Evolutionary conservation across 108 stramenopile genomes (phyloP), one percentile per base, ranked within the genome.

Genomic region (Skeletonema costatum): DNA sequence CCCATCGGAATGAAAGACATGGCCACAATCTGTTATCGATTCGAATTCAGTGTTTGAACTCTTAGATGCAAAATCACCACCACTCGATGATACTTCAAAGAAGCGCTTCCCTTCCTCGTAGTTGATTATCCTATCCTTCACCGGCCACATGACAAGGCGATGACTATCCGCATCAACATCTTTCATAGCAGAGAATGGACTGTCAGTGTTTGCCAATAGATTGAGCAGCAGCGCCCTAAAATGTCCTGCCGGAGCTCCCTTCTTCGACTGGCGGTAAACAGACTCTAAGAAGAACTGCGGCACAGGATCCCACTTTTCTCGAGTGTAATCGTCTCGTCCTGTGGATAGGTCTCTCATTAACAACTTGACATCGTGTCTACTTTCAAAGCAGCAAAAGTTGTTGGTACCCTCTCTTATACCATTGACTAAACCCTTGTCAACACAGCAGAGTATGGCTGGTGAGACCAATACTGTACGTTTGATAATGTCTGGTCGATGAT

Each of bases 41-140:
- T 70, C 69, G 32, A 70, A 70, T 29, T 35, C 44, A 3, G 59
- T 60, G 17, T 58, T 46, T 32, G 2, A 1, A 29, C 13, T 70
- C 16, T 25, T 70, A 0, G 58, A 70, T 21, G 36, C n/a, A 8
- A 60, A 60, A 1, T 13, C 56, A 17, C 38, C 38, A 19, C 48
- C 48, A 39, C 35, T 70, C 17, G 36, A 41, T 29, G 58, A 59
- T 13, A 60, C 70, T 29, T 70, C 46, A 70, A 70, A 70, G 58
- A 70, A 70, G n/a, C 38, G 32, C 58, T 25, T 70, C 19, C 70
- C 70, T 41, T 41, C 38, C 36, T 70, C 70, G 38, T 35, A 70
- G 59, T 70, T 70, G 36, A 70, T 70, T n/a, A 70, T 59, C 41
- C 70, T 33, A 50, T 70, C 70, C 36, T 70, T 70, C 7, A 60